Percentiles rank a stretch among this genome's conserved stretches.
These are phyloP conservation scores for Martiniozyma asiatica DNA, from an alignment of 1,139 yeast genomes.

Conservation along the genomic window DNA sequence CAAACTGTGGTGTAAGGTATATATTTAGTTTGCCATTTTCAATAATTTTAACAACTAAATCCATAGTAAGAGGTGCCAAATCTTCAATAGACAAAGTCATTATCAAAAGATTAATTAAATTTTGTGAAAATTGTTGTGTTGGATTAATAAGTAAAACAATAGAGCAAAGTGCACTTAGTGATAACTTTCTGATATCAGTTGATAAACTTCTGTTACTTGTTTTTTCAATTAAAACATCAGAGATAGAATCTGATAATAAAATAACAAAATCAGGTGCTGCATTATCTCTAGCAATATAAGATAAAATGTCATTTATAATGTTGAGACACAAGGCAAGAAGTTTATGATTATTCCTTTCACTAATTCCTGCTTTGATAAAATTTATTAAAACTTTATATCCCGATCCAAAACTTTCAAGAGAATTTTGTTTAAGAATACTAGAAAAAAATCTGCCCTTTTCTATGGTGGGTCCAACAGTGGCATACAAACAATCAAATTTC, in stretches of 20 bases:
- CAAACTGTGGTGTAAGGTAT: conserved; percentile 12
- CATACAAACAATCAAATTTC: conserved; percentile 12
- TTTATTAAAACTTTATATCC: conserved; percentile 22
- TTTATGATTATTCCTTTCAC: conserved; percentile 32
- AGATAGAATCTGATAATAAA: conserved; percentile 6
- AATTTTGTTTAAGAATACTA: conserved; percentile 19
- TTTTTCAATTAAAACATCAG: conserved; percentile 22
- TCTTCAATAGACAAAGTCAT: too few relatives aligned
- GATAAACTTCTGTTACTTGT: conserved; percentile 32
- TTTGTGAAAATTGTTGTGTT: neutral
- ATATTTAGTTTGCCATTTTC: conserved; percentile 4
- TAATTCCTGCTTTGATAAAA: conserved; percentile 32
- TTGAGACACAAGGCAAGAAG: conserved; percentile 39
- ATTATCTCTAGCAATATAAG: conserved; percentile 15
- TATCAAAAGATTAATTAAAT: conserved; percentile 9
- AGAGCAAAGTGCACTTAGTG: conserved; percentile 29
- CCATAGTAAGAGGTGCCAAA: conserved; percentile 12
- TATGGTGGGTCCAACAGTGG: conserved; percentile 12
- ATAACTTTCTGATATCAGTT: conserved; percentile 38
- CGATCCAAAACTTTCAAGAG: conserved; percentile 20
- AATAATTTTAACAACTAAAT: conserved; percentile 12
- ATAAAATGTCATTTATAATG: conserved; percentile 28
- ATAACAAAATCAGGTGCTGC: conserved; percentile 3
- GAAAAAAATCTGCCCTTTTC: conserved; percentile 24
- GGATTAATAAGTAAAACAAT: conserved; percentile 6